Base-by-base conservation (phyloP, 768 basidiomycete species). In the Leccinellum albellum region DNA sequence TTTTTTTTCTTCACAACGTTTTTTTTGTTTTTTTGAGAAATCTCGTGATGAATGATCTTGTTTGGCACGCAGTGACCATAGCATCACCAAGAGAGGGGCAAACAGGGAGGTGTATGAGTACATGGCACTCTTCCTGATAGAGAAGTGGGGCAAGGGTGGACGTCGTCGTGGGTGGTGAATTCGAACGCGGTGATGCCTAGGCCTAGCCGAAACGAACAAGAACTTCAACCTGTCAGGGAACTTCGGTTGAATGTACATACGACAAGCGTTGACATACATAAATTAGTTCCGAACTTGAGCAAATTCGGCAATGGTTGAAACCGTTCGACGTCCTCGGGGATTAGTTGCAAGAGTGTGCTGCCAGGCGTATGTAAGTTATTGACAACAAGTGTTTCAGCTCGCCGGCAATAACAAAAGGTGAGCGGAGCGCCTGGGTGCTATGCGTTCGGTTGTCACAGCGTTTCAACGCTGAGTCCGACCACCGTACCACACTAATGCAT, bases 131-230 rank as follows among this genome's bases (percentile, higher is more conserved):
- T 98, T 94, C 75, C 75, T 99, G 58, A 61, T 85, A 1, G 94
- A 97, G 75, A 94, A 93, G 70, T 98, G 96, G 95, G 94, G 95
- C 26, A 89, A 86, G 65, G 90, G 89, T 26, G 84, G 85, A 21
- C 78, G 81, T 56, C 78, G 78, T 56, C 77, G 86, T n/a, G 80
- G 82, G 17, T 85, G 85, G 82, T 87, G 60, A 73, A 21, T 21
- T 42, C 12, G 20, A 42, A 21, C 40, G 20, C 20, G 40, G 40
- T 13, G 20, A 42, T 20, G 20, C 20, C 35, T 10, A n/a, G 37
- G n/a, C 9, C 40, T 42, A 42, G 40, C 40, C 40, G 20, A 42
- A 42, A 37, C 14, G 40, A 42, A 42, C 20, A 21, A 42, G 40
- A 42, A 42, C 40, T 29, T 28, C n/a, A n/a, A n/a, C n/a, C n/a